Base-by-base conservation (phyloP, 805 yeast genomes). In the Yamadazyma kitorensis region DNA sequence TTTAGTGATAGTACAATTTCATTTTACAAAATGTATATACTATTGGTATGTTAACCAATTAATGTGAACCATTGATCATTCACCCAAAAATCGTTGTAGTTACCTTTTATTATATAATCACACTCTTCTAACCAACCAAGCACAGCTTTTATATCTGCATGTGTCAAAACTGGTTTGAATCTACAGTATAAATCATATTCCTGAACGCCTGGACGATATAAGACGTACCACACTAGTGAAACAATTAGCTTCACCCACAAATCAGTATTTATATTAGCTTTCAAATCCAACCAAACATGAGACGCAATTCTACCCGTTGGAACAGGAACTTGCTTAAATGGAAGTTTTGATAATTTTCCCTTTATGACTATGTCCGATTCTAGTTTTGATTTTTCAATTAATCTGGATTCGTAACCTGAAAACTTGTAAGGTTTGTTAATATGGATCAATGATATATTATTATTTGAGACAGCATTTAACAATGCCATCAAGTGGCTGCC, bases 391-490 rank as follows among this genome's bases (percentile, higher is more conserved):
- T 81, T 76, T 41, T 86, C 94, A 25, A 85, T 73, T 13, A 76
- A 65, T 41, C 96, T 72, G 1, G 96, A 83, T 24, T 82, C 82
- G 52, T 88, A 89, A 9, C 86, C 81, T 22, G 70, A 66, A 33
- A 74, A 67, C 11, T 62, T 68, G 37, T 75, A 68, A 7, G 70
- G 58, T 33, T 72, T 72, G 45, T 84, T 86, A 15, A 84, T 68
- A 28, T 82, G 66, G 4, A 69, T 68, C 3, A 81, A 42, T 7
- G 58, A 52, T 4, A 80, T 43, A 11, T 56, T 51, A 4, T 57
- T 49, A 5, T 61, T 53, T 3, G 79, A 72, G 12, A 82, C 45
- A 21, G 77, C 51, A 34, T 81, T 80, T 27, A 86, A 51, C 11
- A 87, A 51, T 2, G 78, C 58, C 11, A 82, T 78, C 64, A 85